Evolutionary conservation across 805 yeast genomes (phyloP).

Genomic region (Helenozyma baotianmanensis): DNA sequence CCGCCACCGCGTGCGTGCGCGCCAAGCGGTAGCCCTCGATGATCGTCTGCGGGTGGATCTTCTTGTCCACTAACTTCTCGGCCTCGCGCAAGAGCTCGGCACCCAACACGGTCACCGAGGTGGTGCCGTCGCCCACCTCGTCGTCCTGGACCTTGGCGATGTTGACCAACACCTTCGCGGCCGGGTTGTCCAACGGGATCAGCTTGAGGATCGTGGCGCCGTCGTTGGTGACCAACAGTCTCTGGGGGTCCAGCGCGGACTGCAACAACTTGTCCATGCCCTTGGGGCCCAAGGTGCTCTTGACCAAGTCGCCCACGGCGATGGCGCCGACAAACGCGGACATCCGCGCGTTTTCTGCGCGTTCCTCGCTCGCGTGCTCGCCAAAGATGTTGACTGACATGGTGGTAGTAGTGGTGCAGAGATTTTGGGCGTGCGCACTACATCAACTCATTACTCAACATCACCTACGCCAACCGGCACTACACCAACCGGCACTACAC

Average conservation of each 20-base stretch:
- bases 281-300: conserved; percentile 92
- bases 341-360: conserved; percentile 97
- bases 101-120: conserved; percentile 87
- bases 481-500: not conserved
- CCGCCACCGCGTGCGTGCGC: conserved; percentile 71
- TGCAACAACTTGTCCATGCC: conserved; percentile 97
- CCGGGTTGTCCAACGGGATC: conserved; percentile 95
- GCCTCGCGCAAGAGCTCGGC: conserved; percentile 94
- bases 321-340: conserved; percentile 98
- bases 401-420: conserved; percentile 1
- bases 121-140: conserved; percentile 98
- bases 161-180: conserved; percentile 93
- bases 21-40: conserved; percentile 95
- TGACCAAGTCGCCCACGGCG: conserved; percentile 97
- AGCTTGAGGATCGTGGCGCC: conserved; percentile 96
- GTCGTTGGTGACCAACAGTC: conserved; percentile 86
- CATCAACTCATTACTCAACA: too few relatives aligned
- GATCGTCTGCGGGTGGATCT: conserved; percentile 96
- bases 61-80: conserved; percentile 83
- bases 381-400: conserved; percentile 91
- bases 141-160: conserved; percentile 96
- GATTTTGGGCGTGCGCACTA: not conserved
- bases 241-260: conserved; percentile 69
- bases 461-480: too few relatives aligned
- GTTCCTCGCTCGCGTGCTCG: conserved; percentile 95